These are phyloP conservation scores for grape (Vitis vinifera) DNA, from an alignment of 164 flowering plant genomes.

Conservation along the genomic window DNA sequence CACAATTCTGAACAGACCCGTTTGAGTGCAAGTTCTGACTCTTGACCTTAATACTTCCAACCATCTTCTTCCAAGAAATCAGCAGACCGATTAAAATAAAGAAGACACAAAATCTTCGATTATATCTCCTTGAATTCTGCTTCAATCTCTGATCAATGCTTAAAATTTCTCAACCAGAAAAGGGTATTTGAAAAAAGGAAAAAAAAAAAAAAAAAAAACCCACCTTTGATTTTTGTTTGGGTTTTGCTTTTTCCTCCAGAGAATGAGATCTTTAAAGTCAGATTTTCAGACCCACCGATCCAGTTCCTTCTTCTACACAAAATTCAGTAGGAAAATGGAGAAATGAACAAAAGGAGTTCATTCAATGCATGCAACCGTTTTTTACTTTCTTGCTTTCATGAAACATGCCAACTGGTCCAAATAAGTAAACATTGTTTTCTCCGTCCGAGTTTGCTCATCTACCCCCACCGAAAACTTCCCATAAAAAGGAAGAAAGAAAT, in stretches of 20 bases:
- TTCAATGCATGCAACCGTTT: background rate
- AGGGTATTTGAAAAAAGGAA: background rate
- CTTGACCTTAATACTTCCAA: conserved; percentile 35
- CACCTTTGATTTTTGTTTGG: conserved; percentile 7
- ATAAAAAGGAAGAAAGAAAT: background rate
- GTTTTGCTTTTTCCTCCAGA: background rate
- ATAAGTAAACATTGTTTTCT: conserved; percentile 22
- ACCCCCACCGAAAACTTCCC: conserved; percentile 20
- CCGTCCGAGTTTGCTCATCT: conserved; percentile 48
- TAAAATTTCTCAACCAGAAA: background rate
- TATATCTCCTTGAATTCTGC: background rate
- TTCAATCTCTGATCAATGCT: background rate
- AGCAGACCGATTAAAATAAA: conserved; percentile 3
- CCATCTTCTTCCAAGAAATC: conserved; percentile 26
- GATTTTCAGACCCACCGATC: conserved; percentile 18
- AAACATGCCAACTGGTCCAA: background rate
- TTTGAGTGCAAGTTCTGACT: conserved; percentile 18
- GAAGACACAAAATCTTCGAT: conserved; percentile 5
- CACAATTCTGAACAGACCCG: conserved; percentile 27
- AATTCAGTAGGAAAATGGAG: background rate
- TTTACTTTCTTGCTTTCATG: background rate
- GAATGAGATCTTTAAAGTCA: background rate
- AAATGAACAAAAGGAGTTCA: background rate
- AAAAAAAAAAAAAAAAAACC: background rate
- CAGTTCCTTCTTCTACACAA: background rate